Evolutionary conservation across 768 basidiomycete genomes (phyloP).

Genomic region (Mycena haematopus): DNA sequence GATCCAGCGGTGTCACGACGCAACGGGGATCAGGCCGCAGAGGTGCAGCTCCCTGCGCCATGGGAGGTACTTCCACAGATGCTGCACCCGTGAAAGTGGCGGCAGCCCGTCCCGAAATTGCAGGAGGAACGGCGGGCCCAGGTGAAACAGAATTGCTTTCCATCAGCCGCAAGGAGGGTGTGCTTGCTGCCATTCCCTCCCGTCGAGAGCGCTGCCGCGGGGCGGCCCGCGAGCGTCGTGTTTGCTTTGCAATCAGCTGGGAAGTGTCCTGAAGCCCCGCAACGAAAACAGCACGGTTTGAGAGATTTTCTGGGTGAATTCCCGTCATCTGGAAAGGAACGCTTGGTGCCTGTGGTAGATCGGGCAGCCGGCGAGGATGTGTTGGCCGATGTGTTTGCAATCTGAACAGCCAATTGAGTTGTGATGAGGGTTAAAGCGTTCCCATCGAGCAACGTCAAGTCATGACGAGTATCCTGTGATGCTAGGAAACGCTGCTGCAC

Average conservation of each 20-base stretch:
- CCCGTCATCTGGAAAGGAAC: too few species aligned
- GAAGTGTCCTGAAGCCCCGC: too few species aligned
- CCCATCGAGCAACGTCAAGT: too few species aligned
- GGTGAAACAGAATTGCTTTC: constrained; percentile 37
- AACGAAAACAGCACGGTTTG: too few species aligned
- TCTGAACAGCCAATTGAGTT: too few species aligned
- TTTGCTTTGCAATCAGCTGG: not conserved
- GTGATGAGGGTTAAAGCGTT: too few species aligned
- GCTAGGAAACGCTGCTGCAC: too few species aligned
- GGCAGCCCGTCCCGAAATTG: constrained; percentile 26
- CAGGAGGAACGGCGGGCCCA: constrained; percentile 33
- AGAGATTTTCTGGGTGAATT: too few species aligned
- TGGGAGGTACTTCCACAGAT: constrained; percentile 37
- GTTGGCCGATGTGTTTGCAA: too few species aligned
- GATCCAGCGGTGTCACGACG: constrained; percentile 23
- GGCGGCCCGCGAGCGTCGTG: not conserved
- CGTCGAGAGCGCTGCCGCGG: not conserved
- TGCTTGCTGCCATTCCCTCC: constrained; percentile 23
- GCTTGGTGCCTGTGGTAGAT: too few species aligned
- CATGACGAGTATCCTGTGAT: too few species aligned
- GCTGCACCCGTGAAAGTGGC: constrained; percentile 38
- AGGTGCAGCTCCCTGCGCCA: constrained; percentile 37
- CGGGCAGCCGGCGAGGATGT: too few species aligned
- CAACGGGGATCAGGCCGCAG: constrained; percentile 36
- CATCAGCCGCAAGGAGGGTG: constrained; percentile 31